phyloP scores from a whole-genome alignment of 2,329 filamentous ascomycete genomes.

The Byssochlamys sp. region DNA sequence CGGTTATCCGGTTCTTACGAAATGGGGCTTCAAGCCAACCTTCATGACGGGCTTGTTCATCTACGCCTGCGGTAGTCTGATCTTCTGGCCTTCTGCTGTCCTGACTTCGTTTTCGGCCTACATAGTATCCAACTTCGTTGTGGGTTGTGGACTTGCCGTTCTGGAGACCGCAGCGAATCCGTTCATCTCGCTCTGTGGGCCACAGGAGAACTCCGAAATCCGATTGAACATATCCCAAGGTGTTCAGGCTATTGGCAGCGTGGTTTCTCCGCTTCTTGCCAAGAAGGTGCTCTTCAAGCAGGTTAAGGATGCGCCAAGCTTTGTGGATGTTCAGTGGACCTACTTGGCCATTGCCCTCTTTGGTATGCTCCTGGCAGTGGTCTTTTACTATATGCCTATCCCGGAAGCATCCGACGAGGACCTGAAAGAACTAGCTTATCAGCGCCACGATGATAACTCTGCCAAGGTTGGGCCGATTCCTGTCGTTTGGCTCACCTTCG shows the following conservation, averaged over 20 bases:
- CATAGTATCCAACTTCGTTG: conserved; percentile 53
- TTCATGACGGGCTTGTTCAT: conserved; percentile 52
- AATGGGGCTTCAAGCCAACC: conserved; percentile 54
- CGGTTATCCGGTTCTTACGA: conserved; percentile 46
- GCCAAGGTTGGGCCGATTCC: conserved; percentile 37
- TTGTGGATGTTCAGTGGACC: conserved; percentile 56
- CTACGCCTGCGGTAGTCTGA: conserved; percentile 52
- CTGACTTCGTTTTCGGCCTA: conserved; percentile 53
- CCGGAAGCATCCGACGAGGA: conserved; percentile 55
- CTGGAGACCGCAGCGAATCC: conserved; percentile 54
- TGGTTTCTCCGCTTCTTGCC: conserved; percentile 51
- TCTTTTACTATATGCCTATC: conserved; percentile 53
- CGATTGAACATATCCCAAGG: conserved; percentile 53
- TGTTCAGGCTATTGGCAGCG: conserved; percentile 51
- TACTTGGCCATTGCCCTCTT: conserved; percentile 56
- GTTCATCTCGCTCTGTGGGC: conserved; percentile 54
- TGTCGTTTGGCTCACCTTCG: conserved; percentile 49
- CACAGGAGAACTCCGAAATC: conserved; percentile 50
- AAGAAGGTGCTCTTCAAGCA: conserved; percentile 48
- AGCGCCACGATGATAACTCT: conserved; percentile 41
- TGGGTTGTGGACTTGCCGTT: conserved; percentile 50
- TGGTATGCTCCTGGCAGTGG: conserved; percentile 48
- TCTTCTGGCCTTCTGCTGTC: conserved; percentile 58
- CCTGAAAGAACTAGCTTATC: conserved; percentile 46
- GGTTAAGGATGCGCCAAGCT: conserved; percentile 38